Base-by-base conservation (phyloP, 129 eudicot species). In the Centrapalus pauciflorus region DNA sequence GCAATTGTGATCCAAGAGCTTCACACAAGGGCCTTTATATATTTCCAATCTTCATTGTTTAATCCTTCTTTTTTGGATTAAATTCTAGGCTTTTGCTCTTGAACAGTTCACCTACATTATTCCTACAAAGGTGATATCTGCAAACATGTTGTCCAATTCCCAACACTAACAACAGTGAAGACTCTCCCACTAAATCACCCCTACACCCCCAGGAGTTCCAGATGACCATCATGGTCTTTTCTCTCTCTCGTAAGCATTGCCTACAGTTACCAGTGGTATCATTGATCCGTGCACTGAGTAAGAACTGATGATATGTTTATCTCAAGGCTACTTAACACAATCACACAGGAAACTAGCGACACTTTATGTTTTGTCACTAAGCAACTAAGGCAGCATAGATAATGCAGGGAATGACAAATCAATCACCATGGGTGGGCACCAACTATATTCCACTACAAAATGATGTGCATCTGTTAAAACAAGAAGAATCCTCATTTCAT, bases 161-260 rank as follows among this genome's bases (percentile, higher is more conserved):
- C 51, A 43, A 43, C 51, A 43, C 21, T n/a, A n/a, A n/a, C n/a
- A n/a, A n/a, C n/a, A n/a, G n/a, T 12, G 12, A 9, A 17, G 43
- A 29, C 60, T 28, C 70, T 46, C 11, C 43, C 45, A 49, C 3
- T 20, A 17, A 24, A 66, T 49, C 51, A 21, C 62, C 72, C 61
- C 24, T 33, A 33, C 13, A 67, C 33, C 34, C 24, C 32, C 25
- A 13, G 21, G 24, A 33, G 32, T 62, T 51, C 23, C 20, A 48
- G 30, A 50, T 66, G 61, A 23, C 33, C 72, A 66, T 59, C 65
- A 7, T 32, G 5, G 46, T 17, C 46, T 19, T 59, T 35, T 59
- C 17, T 59, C 37, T 28, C 12, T 59, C 62, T 35, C 63, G 9
- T 32, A 33, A 33, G 23, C 58, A 11, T 51, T 46, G 30, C 20